Evolutionary conservation across 176 grass and related monocot genomes (phyloP).

Genomic region (Raddia distichophylla): DNA sequence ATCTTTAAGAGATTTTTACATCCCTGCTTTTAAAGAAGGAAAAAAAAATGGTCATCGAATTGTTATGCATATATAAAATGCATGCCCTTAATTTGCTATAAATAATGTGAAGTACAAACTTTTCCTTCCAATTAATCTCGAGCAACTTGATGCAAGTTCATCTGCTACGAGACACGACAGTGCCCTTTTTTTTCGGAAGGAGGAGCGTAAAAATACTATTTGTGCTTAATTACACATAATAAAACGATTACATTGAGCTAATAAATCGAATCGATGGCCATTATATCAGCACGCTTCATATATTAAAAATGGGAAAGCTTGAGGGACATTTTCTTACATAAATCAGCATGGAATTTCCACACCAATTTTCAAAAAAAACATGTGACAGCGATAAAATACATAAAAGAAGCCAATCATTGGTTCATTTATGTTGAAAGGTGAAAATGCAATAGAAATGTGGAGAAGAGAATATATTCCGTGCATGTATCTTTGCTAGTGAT

Average conservation of each 20-base stretch:
- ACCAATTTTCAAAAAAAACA: not conserved
- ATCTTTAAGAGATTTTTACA: too few relatives aligned
- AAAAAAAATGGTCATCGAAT: too few relatives aligned
- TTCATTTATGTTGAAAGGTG: not conserved
- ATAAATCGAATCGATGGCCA: not conserved
- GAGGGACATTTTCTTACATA: not conserved
- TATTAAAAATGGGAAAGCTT: not conserved
- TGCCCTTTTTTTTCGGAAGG: not conserved
- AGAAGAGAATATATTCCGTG: slow-evolving; percentile 36
- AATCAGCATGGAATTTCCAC: not conserved
- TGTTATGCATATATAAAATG: not conserved
- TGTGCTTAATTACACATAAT: not conserved
- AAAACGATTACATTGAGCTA: not conserved
- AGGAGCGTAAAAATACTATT: not conserved
- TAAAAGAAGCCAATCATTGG: slow-evolving; percentile 27
- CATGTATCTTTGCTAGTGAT: slow-evolving; percentile 17
- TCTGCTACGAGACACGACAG: not conserved
- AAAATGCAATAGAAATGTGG: not conserved
- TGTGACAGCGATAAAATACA: not conserved
- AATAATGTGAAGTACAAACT: not conserved
- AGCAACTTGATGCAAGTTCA: not conserved
- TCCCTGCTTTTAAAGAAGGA: too few relatives aligned
- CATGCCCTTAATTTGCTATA: not conserved
- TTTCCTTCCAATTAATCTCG: not conserved
- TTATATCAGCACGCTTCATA: not conserved